phyloP scores from a whole-genome alignment of 352 stramenopile species.

The Phytopythium ostracodes region DNA sequence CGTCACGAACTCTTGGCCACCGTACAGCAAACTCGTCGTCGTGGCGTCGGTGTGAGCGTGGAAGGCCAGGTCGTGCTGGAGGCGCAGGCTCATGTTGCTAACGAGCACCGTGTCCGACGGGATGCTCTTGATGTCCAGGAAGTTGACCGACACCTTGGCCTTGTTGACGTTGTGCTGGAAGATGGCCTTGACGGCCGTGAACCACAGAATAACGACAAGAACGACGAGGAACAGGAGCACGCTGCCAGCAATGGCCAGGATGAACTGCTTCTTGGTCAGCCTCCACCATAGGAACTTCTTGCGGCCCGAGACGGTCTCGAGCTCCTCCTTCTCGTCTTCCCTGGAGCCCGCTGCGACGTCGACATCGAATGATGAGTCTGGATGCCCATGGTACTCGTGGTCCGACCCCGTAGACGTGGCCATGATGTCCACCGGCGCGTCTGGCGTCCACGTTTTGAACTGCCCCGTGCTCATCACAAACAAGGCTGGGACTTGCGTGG shows the following conservation, averaged over 20 bases:
- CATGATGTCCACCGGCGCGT: no score
- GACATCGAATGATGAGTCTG: slow-evolving; percentile 26
- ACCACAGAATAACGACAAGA: slow-evolving; percentile 46
- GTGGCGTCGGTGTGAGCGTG: slow-evolving; percentile 41
- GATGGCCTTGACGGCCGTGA: slow-evolving; percentile 47
- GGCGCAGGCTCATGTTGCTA: slow-evolving; percentile 45
- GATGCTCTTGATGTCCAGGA: slow-evolving; percentile 56
- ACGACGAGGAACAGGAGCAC: slow-evolving; percentile 33
- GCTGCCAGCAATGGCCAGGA: slow-evolving; percentile 36
- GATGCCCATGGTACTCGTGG: slow-evolving; percentile 13
- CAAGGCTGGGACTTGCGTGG: no score
- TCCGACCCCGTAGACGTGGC: slow-evolving; percentile 12
- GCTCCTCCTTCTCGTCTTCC: slow-evolving; percentile 19
- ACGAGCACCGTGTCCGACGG: slow-evolving; percentile 30
- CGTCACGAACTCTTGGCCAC: slow-evolving; percentile 35
- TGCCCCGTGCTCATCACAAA: no score
- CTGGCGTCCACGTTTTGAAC: no score
- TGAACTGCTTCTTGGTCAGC: slow-evolving; percentile 49
- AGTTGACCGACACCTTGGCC: slow-evolving; percentile 56
- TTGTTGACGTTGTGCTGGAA: slow-evolving; percentile 63
- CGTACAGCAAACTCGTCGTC: slow-evolving; percentile 34
- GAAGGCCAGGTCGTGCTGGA: slow-evolving; percentile 40
- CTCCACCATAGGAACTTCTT: slow-evolving; percentile 53
- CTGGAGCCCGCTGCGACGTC: slow-evolving; percentile 17
- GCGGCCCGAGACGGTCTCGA: slow-evolving; percentile 17